These are phyloP conservation scores for Starmerella geochares DNA, from an alignment of 805 yeast species.

Conservation along the genomic window DNA sequence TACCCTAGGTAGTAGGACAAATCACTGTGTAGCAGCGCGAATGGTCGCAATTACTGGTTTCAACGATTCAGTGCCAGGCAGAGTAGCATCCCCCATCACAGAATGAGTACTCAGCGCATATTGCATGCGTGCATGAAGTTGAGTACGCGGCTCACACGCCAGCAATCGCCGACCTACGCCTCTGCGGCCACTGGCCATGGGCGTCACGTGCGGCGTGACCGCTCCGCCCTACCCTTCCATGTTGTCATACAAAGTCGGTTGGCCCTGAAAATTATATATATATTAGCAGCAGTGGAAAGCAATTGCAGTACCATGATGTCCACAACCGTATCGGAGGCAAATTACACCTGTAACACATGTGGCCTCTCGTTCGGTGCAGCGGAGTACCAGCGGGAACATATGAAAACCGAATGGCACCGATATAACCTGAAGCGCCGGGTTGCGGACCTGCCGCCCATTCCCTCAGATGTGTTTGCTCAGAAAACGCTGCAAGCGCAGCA, in stretches of 20 bases:
- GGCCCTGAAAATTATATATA: background rate
- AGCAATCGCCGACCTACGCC: background rate
- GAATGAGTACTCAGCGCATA: too few species aligned
- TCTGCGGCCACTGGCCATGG: background rate
- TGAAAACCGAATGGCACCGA: conserved; percentile 98
- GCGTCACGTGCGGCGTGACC: background rate
- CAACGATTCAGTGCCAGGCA: too few species aligned
- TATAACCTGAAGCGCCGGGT: conserved; percentile 90
- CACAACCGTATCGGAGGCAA: conserved; percentile 7
- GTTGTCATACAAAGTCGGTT: background rate
- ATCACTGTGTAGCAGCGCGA: too few species aligned
- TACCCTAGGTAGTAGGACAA: too few species aligned
- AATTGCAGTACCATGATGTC: background rate
- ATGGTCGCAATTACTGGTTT: too few species aligned
- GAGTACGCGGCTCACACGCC: too few species aligned
- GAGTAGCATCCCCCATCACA: too few species aligned
- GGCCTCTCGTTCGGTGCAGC: conserved; percentile 67
- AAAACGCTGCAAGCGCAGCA: conserved; percentile 39
- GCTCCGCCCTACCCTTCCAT: conserved; percentile 1
- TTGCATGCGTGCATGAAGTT: too few species aligned
- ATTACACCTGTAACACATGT: conserved; percentile 81
- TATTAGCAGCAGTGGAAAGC: background rate
- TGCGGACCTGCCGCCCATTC: conserved; percentile 65
- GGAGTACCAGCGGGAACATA: conserved; percentile 81
- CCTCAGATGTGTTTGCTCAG: conserved; percentile 58